These are phyloP conservation scores for Aureobasidium subglaciale DNA, from an alignment of 2,329 filamentous ascomycete species.

Conservation along the genomic window DNA sequence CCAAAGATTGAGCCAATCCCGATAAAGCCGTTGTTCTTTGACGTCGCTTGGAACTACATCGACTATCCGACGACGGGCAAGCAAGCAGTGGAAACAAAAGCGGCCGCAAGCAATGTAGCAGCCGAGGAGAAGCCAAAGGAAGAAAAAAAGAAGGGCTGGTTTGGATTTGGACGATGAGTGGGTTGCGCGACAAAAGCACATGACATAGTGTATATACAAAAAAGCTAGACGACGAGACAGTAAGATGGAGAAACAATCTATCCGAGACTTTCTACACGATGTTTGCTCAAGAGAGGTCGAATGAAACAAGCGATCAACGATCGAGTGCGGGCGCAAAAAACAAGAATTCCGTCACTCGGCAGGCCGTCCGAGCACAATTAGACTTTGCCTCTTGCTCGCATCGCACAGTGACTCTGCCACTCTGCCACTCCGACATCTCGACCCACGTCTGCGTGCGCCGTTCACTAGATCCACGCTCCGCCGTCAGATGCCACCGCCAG, in stretches of 20 bases:
- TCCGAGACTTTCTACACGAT: not conserved
- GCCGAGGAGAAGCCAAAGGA: conserved; percentile 26
- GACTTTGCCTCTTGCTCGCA: conserved; percentile 7
- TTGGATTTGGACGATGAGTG: conserved; percentile 41
- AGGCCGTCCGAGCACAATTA: not conserved
- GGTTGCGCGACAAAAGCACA: not conserved
- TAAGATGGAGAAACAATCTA: not conserved
- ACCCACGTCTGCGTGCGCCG: not conserved
- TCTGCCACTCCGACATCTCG: not conserved
- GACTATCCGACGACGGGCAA: conserved; percentile 66
- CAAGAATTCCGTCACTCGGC: not conserved
- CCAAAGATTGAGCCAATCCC: conserved; percentile 76
- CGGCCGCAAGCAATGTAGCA: conserved; percentile 21
- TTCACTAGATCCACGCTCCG: not conserved
- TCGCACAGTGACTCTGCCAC: too few species aligned
- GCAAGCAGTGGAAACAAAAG: conserved; percentile 22
- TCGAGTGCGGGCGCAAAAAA: not conserved
- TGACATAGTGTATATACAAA: not conserved
- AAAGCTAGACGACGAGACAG: not conserved
- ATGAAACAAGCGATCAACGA: too few species aligned
- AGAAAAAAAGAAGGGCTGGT: conserved; percentile 44
- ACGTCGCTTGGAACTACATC: conserved; percentile 97
- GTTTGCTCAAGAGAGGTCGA: too few species aligned
- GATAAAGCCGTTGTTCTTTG: conserved; percentile 91
- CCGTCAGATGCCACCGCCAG: conserved; percentile 2